Evolutionary conservation across 139 green algal species (phyloP).

Genomic region (Yamagishiella unicocca): DNA sequence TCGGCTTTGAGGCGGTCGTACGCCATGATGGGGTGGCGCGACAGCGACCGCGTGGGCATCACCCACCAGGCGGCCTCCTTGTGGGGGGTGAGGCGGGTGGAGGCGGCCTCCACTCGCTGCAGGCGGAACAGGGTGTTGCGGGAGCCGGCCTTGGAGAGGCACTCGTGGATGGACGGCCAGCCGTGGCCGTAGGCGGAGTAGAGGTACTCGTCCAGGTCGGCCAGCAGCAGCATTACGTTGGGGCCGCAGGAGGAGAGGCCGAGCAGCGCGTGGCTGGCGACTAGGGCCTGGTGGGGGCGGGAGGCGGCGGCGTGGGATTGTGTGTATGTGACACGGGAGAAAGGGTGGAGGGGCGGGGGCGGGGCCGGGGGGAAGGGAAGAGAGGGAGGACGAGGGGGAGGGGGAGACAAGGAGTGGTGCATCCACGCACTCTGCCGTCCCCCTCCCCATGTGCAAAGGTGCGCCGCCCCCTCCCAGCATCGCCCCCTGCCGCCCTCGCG

Average conservation of each 20-base stretch:
- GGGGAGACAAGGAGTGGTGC: neutral
- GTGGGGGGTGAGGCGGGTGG: neutral
- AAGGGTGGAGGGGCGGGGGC: too few relatives aligned
- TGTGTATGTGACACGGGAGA: too few relatives aligned
- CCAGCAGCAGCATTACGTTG: neutral
- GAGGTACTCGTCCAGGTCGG: constrained; percentile 27
- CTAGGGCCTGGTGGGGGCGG: constrained; percentile 21
- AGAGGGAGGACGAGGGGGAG: neutral
- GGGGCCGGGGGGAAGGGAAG: too few relatives aligned
- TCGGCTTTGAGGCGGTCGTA: constrained; percentile 5
- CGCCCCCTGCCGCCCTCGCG: too few relatives aligned
- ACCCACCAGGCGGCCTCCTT: constrained; percentile 2
- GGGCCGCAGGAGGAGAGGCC: constrained; percentile 4
- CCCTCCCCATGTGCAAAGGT: too few relatives aligned
- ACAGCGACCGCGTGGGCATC: neutral
- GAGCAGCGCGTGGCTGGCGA: constrained; percentile 31
- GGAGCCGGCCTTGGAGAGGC: neutral
- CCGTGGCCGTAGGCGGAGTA: constrained; percentile 1
- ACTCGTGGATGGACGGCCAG: neutral
- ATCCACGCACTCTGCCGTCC: too few relatives aligned
- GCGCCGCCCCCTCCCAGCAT: too few relatives aligned
- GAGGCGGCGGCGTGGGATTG: too few relatives aligned
- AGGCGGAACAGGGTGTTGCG: neutral
- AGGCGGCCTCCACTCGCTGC: neutral
- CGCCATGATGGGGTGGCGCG: constrained; percentile 22